A percentile compares a stretch with the other conserved stretches of the same genome.
These are phyloP conservation scores for Fusarium sulawesiense DNA, from an alignment of 2,329 filamentous ascomycete genomes.

Conservation along the genomic window DNA sequence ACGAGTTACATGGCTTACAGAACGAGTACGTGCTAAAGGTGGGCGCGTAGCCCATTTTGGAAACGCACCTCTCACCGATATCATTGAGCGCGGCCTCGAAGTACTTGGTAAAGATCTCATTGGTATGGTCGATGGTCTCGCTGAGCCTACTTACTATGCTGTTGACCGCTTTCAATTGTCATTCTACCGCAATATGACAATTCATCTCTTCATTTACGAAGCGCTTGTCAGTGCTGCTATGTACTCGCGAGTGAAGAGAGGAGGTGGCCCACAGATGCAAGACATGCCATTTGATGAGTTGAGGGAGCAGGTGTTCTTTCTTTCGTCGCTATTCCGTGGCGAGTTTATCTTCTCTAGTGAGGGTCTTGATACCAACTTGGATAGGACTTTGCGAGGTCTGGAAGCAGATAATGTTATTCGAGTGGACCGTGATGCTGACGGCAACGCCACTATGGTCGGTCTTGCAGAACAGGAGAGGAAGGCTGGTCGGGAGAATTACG, in stretches of 20 bases:
- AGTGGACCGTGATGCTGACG: conserved; percentile 67
- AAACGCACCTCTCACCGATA: conserved; percentile 78
- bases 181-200: conserved; percentile 99
- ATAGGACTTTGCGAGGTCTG: conserved; percentile 80
- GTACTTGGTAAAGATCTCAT: conserved; percentile 92
- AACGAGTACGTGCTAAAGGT: conserved; percentile 83
- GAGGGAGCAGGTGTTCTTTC: conserved; percentile 82
- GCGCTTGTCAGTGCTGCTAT: conserved; percentile 89
- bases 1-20: conserved; percentile 89
- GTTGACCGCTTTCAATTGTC: conserved; percentile 97
- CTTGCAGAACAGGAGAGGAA: conserved; percentile 80
- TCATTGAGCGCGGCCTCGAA: conserved; percentile 90
- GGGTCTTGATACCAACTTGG: conserved; percentile 82
- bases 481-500: conserved; percentile 90
- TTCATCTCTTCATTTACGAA: conserved; percentile 96
- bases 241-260: conserved; percentile 90
- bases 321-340: conserved; percentile 92
- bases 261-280: conserved; percentile 85
- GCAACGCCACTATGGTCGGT: conserved; percentile 74
- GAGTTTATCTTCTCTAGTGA: conserved; percentile 97
- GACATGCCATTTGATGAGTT: conserved; percentile 81
- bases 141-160: conserved; percentile 93
- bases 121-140: conserved; percentile 79
- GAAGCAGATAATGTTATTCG: conserved; percentile 83
- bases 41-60: conserved; percentile 95